These are phyloP conservation scores for Stromatinia cepivora DNA, from an alignment of 2,329 filamentous ascomycete species.

Conservation along the genomic window DNA sequence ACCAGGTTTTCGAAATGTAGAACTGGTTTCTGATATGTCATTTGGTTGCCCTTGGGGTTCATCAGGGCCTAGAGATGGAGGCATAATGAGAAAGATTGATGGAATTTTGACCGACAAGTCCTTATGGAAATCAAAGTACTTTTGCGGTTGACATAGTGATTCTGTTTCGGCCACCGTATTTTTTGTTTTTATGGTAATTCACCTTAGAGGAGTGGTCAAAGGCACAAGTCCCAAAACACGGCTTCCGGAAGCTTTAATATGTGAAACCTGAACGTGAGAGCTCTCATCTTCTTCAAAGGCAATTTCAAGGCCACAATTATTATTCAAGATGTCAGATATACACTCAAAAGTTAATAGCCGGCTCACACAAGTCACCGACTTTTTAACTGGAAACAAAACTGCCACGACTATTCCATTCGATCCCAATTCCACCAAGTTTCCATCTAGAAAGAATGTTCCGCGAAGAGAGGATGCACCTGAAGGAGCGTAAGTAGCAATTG, in stretches of 20 bases:
- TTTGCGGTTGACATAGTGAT: background rate
- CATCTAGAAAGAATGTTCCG: constrained; percentile 35
- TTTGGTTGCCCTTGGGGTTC: background rate
- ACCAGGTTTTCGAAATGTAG: constrained; percentile 31
- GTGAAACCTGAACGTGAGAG: background rate
- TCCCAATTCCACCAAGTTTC: constrained; percentile 39
- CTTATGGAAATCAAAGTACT: constrained; percentile 3
- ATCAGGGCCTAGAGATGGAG: background rate
- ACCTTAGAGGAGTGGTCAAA: too few relatives aligned
- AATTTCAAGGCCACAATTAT: background rate
- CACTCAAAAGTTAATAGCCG: constrained; percentile 28
- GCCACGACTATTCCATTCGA: constrained; percentile 37
- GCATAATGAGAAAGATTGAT: background rate
- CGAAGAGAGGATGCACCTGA: constrained; percentile 37
- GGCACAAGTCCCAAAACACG: too few relatives aligned
- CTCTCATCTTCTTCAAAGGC: background rate
- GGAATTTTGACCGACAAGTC: constrained; percentile 11
- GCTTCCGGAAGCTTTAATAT: background rate
- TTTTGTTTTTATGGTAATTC: too few relatives aligned
- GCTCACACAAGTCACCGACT: constrained; percentile 35
- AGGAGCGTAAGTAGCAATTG: constrained; percentile 33
- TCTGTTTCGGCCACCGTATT: constrained; percentile 1
- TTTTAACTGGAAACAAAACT: constrained; percentile 34
- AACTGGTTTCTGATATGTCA: constrained; percentile 5
- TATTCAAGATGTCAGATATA: constrained; percentile 29